Conservation (phyloP, 2,329 filamentous ascomycete species). For the Botryotinia calthae region DNA sequence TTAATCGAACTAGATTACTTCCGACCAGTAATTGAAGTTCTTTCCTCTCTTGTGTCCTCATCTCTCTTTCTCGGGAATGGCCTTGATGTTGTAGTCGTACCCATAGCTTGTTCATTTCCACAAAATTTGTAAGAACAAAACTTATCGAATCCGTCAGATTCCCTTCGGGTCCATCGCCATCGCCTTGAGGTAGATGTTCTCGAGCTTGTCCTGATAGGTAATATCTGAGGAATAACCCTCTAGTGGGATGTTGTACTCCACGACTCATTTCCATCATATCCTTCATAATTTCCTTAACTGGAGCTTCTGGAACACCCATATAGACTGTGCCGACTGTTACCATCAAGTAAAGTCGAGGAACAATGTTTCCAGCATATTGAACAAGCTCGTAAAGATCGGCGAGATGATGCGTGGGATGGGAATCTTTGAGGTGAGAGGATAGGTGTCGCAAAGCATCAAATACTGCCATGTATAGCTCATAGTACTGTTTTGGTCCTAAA, state of each 20-base stretch:
- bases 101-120: slow-evolving; percentile 99
- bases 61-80: slow-evolving; percentile 89
- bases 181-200: slow-evolving; percentile 78
- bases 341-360: slow-evolving; percentile 96
- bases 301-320: slow-evolving; percentile 97
- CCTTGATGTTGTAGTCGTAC: slow-evolving; percentile 96
- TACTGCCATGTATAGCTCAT: slow-evolving; percentile 98
- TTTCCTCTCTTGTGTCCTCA: slow-evolving; percentile 89
- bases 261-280: slow-evolving; percentile 99
- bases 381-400: slow-evolving; percentile 97
- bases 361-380: slow-evolving; percentile 96
- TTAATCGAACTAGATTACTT: slow-evolving; percentile 91
- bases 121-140: slow-evolving; percentile 97
- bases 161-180: slow-evolving; percentile 86
- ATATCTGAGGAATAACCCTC: slow-evolving; percentile 91
- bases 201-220: slow-evolving; percentile 94
- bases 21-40: slow-evolving; percentile 94
- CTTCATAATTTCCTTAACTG: slow-evolving; percentile 99
- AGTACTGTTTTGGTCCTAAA: slow-evolving; percentile 98
- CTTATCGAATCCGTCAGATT: slow-evolving; percentile 97
- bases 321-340: slow-evolving; percentile 98
- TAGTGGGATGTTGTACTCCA: slow-evolving; percentile 93
- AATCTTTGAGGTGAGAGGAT: slow-evolving; percentile 93
- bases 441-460: slow-evolving; percentile 97
- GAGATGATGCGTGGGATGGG: slow-evolving; percentile 95